Base-by-base conservation (phyloP, 2,329 filamentous ascomycete genomes). In the Botryotinia narcissicola region DNA sequence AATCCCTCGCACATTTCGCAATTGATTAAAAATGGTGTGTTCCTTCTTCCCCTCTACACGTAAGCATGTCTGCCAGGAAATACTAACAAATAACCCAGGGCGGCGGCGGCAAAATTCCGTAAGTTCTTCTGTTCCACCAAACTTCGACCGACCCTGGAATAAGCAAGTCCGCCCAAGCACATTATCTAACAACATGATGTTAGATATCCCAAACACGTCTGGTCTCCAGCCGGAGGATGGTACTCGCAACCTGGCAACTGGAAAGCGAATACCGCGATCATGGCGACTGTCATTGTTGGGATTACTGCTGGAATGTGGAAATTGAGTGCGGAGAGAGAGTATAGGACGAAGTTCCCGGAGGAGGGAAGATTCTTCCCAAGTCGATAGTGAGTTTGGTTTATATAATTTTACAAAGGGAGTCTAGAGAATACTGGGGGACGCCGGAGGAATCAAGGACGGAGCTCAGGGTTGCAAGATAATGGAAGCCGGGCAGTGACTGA, bases 181-280 rank as follows among this genome's bases (percentile, higher is more conserved):
- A 46, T 48, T n/a, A 54, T 66, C 70, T 72, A 20, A 72, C 32
- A 32, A 37, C 35, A n/a, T n/a, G 20, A 66, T 46, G 59, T 40
- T 80, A 97, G 94, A 82, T 97, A 97, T 85, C 95, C 94, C 83
- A 98, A 97, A 88, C 95, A 99, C 88, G 94, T 99, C 88, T 99
- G 96, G 96, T 98, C 96, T 81, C 96, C 96, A 75, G 88, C 95
- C 77, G 96, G 96, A 88, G 96, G 96, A 84, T 99, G 96, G 96
- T 99, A 99, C 85, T 86, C 92, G 72, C 95, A 97, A 83, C 96
- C 96, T 71, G 87, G 89, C 78, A 99, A 99, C 88, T 99, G 96
- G 96, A 96, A 92, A 83, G 85, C 86, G 80, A 99, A 99, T 87
- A 99, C 96, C 8, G 87, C 91, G 72, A 86, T 96, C 78, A 90